Percentiles rank a stretch among this genome's conserved stretches.
phyloP scores from a whole-genome alignment of 1,139 yeast species.

The Pneumocystis canis region DNA sequence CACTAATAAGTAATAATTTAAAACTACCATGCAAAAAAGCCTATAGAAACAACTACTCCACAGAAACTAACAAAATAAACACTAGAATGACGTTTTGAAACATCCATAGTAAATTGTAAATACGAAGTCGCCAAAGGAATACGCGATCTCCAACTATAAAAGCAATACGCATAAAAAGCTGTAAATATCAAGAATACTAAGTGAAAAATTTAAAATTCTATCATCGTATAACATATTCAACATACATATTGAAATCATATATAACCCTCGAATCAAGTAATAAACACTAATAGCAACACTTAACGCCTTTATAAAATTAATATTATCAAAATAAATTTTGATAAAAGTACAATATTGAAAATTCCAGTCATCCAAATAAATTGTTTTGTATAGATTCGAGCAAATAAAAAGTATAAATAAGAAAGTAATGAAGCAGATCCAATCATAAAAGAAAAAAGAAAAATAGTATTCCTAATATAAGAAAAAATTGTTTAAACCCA shows the following conservation, averaged over 20 bases:
- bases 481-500: not conserved
- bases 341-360: conserved; percentile 29
- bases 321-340: not conserved
- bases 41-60: conserved; percentile 52
- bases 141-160: conserved; percentile 57
- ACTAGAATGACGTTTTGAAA: conserved; percentile 56
- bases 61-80: conserved; percentile 47
- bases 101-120: conserved; percentile 57
- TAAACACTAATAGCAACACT: conserved; percentile 15
- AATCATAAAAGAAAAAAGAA: conserved; percentile 53
- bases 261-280: not conserved
- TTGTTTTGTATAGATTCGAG: conserved; percentile 45
- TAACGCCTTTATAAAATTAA: not conserved
- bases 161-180: conserved; percentile 52
- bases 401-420: conserved; percentile 39
- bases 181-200: conserved; percentile 44
- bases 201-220: conserved; percentile 52
- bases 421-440: conserved; percentile 50
- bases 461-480: conserved; percentile 50
- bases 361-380: conserved; percentile 59
- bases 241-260: not conserved
- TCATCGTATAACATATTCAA: not conserved
- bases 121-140: conserved; percentile 65
- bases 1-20: not conserved
- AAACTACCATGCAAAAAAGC: conserved; percentile 39